Base-by-base conservation (phyloP, 805 yeast species). In the Pichia cabralensis region DNA sequence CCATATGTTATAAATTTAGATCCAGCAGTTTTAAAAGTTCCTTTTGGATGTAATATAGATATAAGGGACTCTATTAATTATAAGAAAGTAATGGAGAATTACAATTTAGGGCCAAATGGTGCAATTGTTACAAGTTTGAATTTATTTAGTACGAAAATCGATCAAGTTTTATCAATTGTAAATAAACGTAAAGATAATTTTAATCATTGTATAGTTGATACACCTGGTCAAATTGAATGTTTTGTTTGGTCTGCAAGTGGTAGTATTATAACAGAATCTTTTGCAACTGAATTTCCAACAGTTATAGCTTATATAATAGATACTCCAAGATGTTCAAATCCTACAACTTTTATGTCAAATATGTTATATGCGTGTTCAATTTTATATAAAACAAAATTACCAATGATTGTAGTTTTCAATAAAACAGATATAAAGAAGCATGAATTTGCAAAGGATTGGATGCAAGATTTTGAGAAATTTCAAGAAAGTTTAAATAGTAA, bases 161-260 rank as follows among this genome's bases (percentile, higher is more conserved):
- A 92, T 56, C 98, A 92, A 61, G 96, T 92, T 5, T 76, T 92
- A 31, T 70, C 72, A 25, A 64, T 92, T 25, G 81, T 89, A 15
- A 95, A 86, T 50, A 85, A 86, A 52, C 74, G 89, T 46, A 62
- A 76, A 1, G 69, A 64, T 16, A 56, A 61, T 35, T 67, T 67
- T 44, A 58, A 74, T 15, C 80, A 86, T 55, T 82, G 88, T 44
- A 78, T 92, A 24, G 74, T 89, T 33, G 99, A 92, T 60, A 92
- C 99, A 1, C 99, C 99, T 0, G 99, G 99, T 10, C 99, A 92
- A 60, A 92, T 92, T 42, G 99, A 92, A 59, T 88, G 96, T 62
- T 92, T 92, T 56, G 86, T 92, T 28, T 92, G 99, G 98, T 79
- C 94, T 30, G 98, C 98, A 0, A 82, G 95, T 16, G 99, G 99